A percentile compares a stretch with the other conserved stretches of the same genome.
phyloP scores from a whole-genome alignment of 805 yeast genomes.

The Helenozyma baotianmanensis region DNA sequence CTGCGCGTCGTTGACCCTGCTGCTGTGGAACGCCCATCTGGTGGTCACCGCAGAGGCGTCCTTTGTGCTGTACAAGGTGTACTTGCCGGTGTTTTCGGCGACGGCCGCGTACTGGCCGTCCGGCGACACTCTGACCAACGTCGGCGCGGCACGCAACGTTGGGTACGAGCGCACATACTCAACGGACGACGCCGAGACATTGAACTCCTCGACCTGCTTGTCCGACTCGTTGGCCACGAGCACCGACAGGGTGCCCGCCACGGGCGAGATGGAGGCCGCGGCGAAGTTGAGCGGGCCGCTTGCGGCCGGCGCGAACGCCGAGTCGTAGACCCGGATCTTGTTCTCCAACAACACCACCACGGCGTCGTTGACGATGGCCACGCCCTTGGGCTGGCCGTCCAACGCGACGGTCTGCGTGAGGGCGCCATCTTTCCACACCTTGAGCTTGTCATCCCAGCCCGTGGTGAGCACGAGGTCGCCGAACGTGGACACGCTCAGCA shows the following conservation, averaged over 20 bases:
- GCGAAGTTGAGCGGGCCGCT: constrained; percentile 19
- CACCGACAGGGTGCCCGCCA: constrained; percentile 17
- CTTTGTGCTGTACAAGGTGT: constrained; percentile 57
- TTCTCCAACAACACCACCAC: constrained; percentile 30
- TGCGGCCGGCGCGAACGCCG: constrained; percentile 8
- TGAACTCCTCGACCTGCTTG: constrained; percentile 28
- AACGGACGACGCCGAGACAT: constrained; percentile 46
- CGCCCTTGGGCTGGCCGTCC: constrained; percentile 34
- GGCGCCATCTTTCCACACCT: constrained; percentile 27
- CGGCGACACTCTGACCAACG: constrained; percentile 65
- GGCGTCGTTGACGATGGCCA: constrained; percentile 18
- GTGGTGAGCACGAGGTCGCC: constrained; percentile 40
- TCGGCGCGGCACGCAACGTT: constrained; percentile 57
- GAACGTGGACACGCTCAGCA: constrained; percentile 45
- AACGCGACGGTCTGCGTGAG: constrained; percentile 12
- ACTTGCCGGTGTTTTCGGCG: constrained; percentile 86
- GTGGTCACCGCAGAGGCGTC: constrained; percentile 64
- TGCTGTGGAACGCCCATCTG: constrained; percentile 94
- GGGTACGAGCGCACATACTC: constrained; percentile 21
- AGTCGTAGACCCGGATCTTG: constrained; percentile 21
- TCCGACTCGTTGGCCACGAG: constrained; percentile 28
- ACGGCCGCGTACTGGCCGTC: constrained; percentile 67
- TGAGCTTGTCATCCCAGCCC: constrained; percentile 87
- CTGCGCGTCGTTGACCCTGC: constrained; percentile 67
- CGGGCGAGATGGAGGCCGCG: constrained; percentile 22